These are phyloP conservation scores for Candida koratica DNA, from an alignment of 805 yeast genomes.

Conservation along the genomic window DNA sequence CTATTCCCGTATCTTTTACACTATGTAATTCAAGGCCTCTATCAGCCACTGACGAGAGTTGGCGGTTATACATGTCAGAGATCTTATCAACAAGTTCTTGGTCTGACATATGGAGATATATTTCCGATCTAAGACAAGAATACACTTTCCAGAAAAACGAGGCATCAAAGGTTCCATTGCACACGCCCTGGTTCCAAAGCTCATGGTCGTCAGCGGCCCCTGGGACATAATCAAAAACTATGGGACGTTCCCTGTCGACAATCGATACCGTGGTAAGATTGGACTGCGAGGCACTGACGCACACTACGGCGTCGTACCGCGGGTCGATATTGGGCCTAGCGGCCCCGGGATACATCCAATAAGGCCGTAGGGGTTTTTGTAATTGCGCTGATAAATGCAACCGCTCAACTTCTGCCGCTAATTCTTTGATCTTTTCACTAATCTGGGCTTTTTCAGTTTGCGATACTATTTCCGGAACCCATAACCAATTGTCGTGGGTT, in stretches of 20 bases:
- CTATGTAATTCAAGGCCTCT: not conserved
- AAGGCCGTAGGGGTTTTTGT: conserved; percentile 12
- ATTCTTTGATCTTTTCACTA: conserved; percentile 39
- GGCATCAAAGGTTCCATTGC: conserved; percentile 51
- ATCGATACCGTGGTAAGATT: not conserved
- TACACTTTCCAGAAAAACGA: conserved; percentile 14
- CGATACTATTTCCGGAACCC: conserved; percentile 42
- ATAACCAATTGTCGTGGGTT: conserved; percentile 7
- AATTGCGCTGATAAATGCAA: conserved; percentile 6
- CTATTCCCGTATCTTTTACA: conserved; percentile 22
- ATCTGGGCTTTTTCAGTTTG: conserved; percentile 55
- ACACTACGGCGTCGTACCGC: conserved; percentile 4
- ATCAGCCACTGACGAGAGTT: not conserved
- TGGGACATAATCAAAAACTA: conserved; percentile 57
- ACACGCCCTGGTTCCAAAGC: conserved; percentile 53
- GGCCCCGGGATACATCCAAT: conserved; percentile 14
- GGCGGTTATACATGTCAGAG: conserved; percentile 8
- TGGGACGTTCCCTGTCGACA: not conserved
- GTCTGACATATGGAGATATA: conserved; percentile 2
- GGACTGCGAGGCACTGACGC: conserved; percentile 13
- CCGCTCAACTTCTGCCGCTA: conserved; percentile 43
- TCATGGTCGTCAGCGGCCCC: conserved; percentile 97
- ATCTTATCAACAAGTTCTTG: conserved; percentile 13
- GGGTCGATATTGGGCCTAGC: not conserved
- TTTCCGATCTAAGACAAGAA: not conserved